Percentiles rank a stretch among this genome's conserved stretches.
These are phyloP conservation scores for Pythium utonaiense DNA, from an alignment of 352 stramenopile genomes.

Conservation along the genomic window DNA sequence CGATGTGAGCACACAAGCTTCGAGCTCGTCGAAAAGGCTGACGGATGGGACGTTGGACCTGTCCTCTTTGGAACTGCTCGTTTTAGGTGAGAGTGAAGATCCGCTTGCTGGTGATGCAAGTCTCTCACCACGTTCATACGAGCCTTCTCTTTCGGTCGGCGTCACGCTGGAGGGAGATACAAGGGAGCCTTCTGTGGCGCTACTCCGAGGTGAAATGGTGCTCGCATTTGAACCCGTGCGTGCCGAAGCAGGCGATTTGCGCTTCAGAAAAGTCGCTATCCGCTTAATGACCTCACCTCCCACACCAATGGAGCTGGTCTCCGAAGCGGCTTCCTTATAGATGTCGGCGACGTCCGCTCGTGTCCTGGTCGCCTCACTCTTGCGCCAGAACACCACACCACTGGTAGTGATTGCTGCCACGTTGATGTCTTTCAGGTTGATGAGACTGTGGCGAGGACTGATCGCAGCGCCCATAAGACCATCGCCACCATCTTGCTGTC, in stretches of 20 bases:
- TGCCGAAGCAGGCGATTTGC: conserved; percentile 18
- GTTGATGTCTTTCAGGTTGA: conserved; percentile 53
- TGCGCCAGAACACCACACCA: conserved; percentile 63
- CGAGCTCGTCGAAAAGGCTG: conserved; percentile 70
- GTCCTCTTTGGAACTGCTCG: conserved; percentile 1
- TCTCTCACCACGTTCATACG: conserved; percentile 1
- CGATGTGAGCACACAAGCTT: conserved; percentile 66
- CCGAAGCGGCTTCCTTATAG: conserved; percentile 37
- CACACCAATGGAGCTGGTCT: conserved; percentile 46
- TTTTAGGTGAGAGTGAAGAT: background rate
- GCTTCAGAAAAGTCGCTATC: conserved; percentile 43
- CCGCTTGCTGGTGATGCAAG: background rate
- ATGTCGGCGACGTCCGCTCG: conserved; percentile 30
- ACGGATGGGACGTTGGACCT: conserved; percentile 23
- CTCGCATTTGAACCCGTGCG: conserved; percentile 18
- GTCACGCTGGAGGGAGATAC: conserved; percentile 6
- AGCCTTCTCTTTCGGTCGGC: conserved; percentile 11
- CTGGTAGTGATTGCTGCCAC: conserved; percentile 60
- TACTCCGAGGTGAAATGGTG: conserved; percentile 23
- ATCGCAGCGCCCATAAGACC: conserved; percentile 10
- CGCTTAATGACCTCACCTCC: conserved; percentile 56
- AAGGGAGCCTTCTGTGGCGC: conserved; percentile 10
- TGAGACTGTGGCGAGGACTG: conserved; percentile 30
- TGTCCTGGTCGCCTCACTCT: conserved; percentile 39
- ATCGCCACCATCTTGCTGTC: background rate